These are phyloP conservation scores for Pyronema omphalodes DNA, from an alignment of 495 filamentous ascomycete genomes.

Conservation along the genomic window DNA sequence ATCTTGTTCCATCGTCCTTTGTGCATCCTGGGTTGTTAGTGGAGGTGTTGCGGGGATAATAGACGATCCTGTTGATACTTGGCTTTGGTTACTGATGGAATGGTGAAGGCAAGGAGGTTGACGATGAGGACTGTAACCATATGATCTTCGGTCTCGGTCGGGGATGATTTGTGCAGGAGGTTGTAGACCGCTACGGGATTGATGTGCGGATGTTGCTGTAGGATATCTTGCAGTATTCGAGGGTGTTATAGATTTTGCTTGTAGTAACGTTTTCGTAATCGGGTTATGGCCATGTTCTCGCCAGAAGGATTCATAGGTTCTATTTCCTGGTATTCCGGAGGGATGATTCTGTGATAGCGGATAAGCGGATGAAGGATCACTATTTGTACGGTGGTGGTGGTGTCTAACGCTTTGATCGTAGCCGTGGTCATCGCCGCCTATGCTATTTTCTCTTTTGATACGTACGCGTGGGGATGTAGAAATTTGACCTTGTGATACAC, in stretches of 20 bases:
- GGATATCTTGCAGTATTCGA: constrained; percentile 13
- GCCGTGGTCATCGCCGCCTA: constrained; percentile 13
- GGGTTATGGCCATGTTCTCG: constrained; percentile 24
- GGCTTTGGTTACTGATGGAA: constrained; percentile 19
- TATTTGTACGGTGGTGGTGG: constrained; percentile 18
- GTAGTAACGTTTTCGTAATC: constrained; percentile 21
- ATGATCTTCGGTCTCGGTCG: constrained; percentile 18
- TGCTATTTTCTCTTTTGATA: constrained; percentile 21
- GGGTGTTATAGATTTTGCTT: constrained; percentile 17
- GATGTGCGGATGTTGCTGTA: neutral
- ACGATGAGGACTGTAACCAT: constrained; percentile 15
- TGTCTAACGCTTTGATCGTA: constrained; percentile 13
- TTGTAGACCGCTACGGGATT: constrained; percentile 11
- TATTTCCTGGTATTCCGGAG: constrained; percentile 7
- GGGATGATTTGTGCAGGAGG: constrained; percentile 23
- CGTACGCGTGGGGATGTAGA: constrained; percentile 22
- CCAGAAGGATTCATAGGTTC: constrained; percentile 29
- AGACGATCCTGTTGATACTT: constrained; percentile 19
- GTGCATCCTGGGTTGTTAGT: constrained; percentile 17
- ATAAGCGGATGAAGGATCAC: constrained; percentile 21
- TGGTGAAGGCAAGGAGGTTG: constrained; percentile 8
- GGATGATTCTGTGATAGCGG: constrained; percentile 8
- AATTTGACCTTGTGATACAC: constrained; percentile 29
- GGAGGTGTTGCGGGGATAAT: constrained; percentile 19
- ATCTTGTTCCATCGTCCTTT: constrained; percentile 44